Evolutionary conservation across 176 grass and related monocot species (phyloP).

Genomic region (Musa beccarii): DNA sequence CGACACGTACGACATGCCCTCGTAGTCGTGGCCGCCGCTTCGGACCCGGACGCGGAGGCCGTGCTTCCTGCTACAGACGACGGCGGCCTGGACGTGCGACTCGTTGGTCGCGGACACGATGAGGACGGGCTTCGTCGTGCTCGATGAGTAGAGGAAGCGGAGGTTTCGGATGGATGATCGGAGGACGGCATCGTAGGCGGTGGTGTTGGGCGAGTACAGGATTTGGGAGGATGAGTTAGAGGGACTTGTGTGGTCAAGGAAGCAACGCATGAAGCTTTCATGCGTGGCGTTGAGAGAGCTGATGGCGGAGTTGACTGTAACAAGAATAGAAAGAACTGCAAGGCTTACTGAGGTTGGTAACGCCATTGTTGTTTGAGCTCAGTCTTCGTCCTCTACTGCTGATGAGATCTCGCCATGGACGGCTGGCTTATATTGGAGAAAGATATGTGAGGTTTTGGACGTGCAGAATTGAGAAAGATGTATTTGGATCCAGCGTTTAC

Average conservation of each 20-base stretch:
- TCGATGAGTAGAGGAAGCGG: conserved; percentile 22
- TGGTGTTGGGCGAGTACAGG: conserved; percentile 11
- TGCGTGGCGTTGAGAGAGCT: background rate
- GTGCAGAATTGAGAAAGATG: no score
- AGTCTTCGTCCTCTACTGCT: no score
- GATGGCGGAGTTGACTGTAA: background rate
- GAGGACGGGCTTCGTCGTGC: conserved; percentile 23
- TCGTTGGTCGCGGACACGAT: conserved; percentile 20
- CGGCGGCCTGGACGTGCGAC: conserved; percentile 23
- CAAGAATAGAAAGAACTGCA: no score
- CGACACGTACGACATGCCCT: conserved; percentile 36
- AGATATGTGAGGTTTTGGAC: no score
- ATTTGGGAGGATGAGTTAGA: background rate
- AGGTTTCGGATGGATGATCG: conserved; percentile 22
- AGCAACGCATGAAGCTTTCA: conserved; percentile 21
- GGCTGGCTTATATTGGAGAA: no score
- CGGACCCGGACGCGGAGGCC: conserved; percentile 14
- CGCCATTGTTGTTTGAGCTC: no score
- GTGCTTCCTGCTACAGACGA: conserved; percentile 9
- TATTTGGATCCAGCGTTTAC: no score
- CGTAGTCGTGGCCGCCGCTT: conserved; percentile 39
- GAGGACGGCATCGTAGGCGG: conserved; percentile 18
- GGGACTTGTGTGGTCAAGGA: conserved; percentile 7
- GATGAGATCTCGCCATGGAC: no score
- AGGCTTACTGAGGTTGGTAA: no score